Base-by-base conservation (phyloP, 306 rosid species). In the Amphicarpaea edgeworthii region DNA sequence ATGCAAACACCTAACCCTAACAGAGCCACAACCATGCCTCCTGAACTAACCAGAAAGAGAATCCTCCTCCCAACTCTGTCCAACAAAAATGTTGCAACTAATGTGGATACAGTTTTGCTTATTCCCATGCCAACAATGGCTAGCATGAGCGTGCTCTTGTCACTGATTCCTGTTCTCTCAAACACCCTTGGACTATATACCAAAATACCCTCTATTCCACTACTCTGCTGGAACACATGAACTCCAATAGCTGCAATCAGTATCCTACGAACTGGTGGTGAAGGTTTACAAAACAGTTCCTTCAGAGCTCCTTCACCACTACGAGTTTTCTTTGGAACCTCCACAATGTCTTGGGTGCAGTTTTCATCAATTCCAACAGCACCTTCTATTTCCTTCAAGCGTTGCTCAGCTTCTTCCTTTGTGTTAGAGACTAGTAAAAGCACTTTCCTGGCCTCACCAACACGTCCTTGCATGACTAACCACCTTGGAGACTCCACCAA, bases 401-500 rank as follows among this genome's bases (percentile, higher is more conserved):
- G 88, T 7, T 7, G 10, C 3, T 68, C 73, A 1, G 92, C 97
- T 83, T 93, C 98, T 53, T 85, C 66, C 9, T 79, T 41, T 9
- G 97, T 57, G 9, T 80, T 83, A 1, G 81, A 89, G 5, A 93
- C 78, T 24, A 57, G 41, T 5, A 49, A 0, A n/a, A 91, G 81
- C 12, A 84, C 78, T 8, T 77, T 63, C 57, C 57, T 84, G 0
- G 98, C 92, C 2, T 89, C 93, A 3, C 61, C 85, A 1, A 93
- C 5, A 1, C 91, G 84, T 4, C 98, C 96, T 66, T 88, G 97
- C 87, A 91, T 64, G 8, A 85, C 87, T 12, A 93, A 54, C 98
- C 96, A 93, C 50, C 98, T 85, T 2, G 98, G 98, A 0, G 97
- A 93, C 73, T 91, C 96, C 0, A 88, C 87, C 86, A 91, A 76